phyloP scores from a whole-genome alignment of 805 yeast species.

The Saturnispora ahearnii region DNA sequence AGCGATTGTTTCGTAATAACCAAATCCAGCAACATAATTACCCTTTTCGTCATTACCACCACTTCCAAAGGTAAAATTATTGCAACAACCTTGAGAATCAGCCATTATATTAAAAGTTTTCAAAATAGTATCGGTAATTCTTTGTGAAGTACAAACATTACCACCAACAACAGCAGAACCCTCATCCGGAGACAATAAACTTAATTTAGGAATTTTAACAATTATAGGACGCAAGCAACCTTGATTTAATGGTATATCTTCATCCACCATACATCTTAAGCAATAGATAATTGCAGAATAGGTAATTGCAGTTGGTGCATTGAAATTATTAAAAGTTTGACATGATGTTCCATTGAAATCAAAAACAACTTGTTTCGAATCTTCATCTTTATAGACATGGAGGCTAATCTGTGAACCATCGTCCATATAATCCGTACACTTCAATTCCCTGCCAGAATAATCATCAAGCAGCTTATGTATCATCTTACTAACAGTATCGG shows the following conservation, averaged over 20 bases:
- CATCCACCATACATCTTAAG: conserved; percentile 73
- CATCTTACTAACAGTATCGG: conserved; percentile 53
- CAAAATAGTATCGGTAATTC: conserved; percentile 82
- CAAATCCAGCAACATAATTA: conserved; percentile 57
- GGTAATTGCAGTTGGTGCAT: conserved; percentile 88
- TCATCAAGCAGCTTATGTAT: conserved; percentile 37
- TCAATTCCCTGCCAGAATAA: conserved; percentile 32
- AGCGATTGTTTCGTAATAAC: conserved; percentile 90
- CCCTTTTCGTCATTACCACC: conserved; percentile 51
- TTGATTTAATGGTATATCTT: conserved; percentile 86
- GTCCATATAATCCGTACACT: conserved; percentile 63
- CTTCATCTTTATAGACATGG: conserved; percentile 37
- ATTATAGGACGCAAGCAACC: conserved; percentile 81
- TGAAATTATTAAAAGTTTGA: conserved; percentile 83
- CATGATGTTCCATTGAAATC: conserved; percentile 83
- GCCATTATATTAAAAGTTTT: conserved; percentile 86
- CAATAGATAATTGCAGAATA: conserved; percentile 85
- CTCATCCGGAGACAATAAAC: conserved; percentile 62
- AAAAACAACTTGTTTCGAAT: conserved; percentile 52
- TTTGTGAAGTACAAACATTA: conserved; percentile 89
- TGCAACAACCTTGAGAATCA: conserved; percentile 93
- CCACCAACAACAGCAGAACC: conserved; percentile 95
- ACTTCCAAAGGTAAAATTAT: conserved; percentile 86
- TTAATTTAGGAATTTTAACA: conserved; percentile 52
- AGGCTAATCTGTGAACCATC: conserved; percentile 65